Evolutionary conservation across 2,329 filamentous ascomycete genomes (phyloP).

Genomic region (Fusarium veterinarium): DNA sequence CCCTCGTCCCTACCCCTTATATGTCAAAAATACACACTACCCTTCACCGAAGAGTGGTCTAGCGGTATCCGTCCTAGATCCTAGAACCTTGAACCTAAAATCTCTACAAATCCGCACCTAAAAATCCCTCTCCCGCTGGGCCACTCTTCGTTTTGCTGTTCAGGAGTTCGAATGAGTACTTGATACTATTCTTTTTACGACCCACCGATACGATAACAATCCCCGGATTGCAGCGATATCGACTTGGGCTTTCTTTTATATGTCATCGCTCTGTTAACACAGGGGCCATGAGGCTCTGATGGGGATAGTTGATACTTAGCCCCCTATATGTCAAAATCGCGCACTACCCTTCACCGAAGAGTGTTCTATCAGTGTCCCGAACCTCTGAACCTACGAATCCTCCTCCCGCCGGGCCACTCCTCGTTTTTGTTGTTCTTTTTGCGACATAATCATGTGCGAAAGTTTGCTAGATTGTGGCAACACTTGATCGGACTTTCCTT

Average conservation of each 20-base stretch:
- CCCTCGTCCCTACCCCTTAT: background rate
- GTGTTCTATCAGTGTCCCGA: background rate
- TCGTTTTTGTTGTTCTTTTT: background rate
- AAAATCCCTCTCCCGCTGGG: background rate
- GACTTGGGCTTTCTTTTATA: background rate
- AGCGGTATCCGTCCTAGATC: background rate
- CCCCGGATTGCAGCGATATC: too few relatives aligned
- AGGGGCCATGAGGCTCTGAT: background rate
- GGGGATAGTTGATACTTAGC: too few relatives aligned
- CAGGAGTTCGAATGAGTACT: background rate
- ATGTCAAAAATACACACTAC: background rate
- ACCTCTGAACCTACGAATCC: background rate
- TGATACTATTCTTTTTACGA: background rate
- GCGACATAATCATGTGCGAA: too few relatives aligned
- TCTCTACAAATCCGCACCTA: background rate
- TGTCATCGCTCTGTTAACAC: background rate
- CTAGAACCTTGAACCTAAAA: background rate
- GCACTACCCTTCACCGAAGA: background rate
- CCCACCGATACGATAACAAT: background rate
- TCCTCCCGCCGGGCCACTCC: background rate
- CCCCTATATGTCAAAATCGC: background rate
- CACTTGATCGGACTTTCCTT: background rate
- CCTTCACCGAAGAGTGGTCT: background rate
- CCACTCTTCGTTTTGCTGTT: background rate
- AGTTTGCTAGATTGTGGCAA: too few relatives aligned